Evolutionary conservation across 257 asterid species (phyloP), one percentile per base, ranked within the genome.

Genomic region (Linaria vulgaris): DNA sequence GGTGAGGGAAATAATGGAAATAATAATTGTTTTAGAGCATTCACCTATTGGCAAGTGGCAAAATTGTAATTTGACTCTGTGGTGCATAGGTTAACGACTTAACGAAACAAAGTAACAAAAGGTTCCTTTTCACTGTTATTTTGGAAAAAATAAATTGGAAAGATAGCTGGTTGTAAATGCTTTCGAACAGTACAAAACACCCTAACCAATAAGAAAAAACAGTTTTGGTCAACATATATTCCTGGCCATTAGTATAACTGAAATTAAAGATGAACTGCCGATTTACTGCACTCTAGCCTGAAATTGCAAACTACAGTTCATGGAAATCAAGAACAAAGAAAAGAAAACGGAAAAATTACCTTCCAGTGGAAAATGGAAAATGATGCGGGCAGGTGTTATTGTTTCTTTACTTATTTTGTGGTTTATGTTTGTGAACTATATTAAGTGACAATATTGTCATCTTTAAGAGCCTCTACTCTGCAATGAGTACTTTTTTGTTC

Each of bases 401-500:
- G 27, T 59, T 12, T 34, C 50, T 41, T 30, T 21, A 10, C 56
- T 23, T 61, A 47, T 55, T 66, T 12, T 49, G 41, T 19, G 12
- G 23, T 19, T 9, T 17, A 1, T 2, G 61, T 50, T 39, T 64
- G 48, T 6, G 50, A 56, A 45, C 19, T 27, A 52, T 59, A 16
- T 21, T 52, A 54, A 63, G 23, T 34, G 58, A 31, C 66, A 56
- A 16, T 39, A 37, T 64, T 45, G 10, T 72, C 52, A 52, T 49
- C 20, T 13, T 52, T 31, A 63, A 34, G 63, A 5, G 48, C 54
- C 54, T 50, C 39, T 49, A 41, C 61, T 48, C 55, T 73, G 45
- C 27, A 68, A 39, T 50, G 31, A 49, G 52, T 56, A 50, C 66
- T 60, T 45, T 47, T 52, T 38, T 57, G 43, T 56, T 68, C 58